These are phyloP conservation scores for Spergularia azorica DNA, from an alignment of 179 eudicot species.

Conservation along the genomic window DNA sequence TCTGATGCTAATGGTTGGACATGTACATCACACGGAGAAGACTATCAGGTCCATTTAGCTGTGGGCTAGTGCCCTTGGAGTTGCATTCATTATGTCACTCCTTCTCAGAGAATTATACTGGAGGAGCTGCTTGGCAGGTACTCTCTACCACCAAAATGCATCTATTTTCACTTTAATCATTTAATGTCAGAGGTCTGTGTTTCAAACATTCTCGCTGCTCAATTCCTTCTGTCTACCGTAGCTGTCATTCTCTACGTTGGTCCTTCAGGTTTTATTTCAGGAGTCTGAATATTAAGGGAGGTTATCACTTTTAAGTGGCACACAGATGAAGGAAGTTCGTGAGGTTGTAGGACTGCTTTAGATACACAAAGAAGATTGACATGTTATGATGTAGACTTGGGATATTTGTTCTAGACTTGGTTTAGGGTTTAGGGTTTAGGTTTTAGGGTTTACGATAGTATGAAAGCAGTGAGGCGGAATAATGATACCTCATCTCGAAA, in stretches of 20 bases:
- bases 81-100: slow-evolving; percentile 92
- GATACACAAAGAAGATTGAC: too few relatives aligned
- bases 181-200: neutral
- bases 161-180: slow-evolving; percentile 2
- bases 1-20: neutral
- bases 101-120: slow-evolving; percentile 82
- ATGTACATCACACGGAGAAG: slow-evolving; percentile 60
- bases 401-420: too few relatives aligned
- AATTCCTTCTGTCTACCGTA: neutral
- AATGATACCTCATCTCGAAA: too few relatives aligned
- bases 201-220: neutral
- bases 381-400: too few relatives aligned
- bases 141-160: neutral
- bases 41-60: slow-evolving; percentile 73
- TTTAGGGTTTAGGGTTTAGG: too few relatives aligned
- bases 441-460: too few relatives aligned
- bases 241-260: neutral
- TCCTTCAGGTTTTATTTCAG: neutral
- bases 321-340: too few relatives aligned
- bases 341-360: too few relatives aligned
- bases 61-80: slow-evolving; percentile 91
- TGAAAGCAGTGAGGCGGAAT: too few relatives aligned
- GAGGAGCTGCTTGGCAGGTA: slow-evolving; percentile 91
- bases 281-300: neutral
- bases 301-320: neutral